Evolutionary conservation across 768 basidiomycete species (phyloP).

Genomic region (Dioszegia aurantiaca): DNA sequence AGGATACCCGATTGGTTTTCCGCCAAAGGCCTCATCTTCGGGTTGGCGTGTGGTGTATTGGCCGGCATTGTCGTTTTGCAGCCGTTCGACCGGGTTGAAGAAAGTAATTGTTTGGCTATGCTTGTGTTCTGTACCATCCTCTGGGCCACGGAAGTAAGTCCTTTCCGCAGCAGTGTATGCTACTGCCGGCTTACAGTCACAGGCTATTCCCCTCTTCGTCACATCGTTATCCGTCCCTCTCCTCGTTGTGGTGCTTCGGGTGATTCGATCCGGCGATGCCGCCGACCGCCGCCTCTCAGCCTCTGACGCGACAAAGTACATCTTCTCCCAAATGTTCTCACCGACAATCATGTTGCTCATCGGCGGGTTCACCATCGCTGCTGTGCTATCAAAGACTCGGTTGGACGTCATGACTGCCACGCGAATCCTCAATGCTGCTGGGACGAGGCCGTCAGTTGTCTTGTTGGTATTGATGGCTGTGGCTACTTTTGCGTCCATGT

Average conservation of each 20-base stretch:
- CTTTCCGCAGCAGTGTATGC: not conserved
- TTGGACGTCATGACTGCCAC: constrained; percentile 88
- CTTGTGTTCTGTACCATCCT: constrained; percentile 83
- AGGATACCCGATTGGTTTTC: constrained; percentile 58
- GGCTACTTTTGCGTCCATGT: constrained; percentile 98
- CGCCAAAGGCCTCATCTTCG: constrained; percentile 61
- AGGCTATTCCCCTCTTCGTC: constrained; percentile 97
- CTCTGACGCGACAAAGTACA: constrained; percentile 77
- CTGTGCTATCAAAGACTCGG: constrained; percentile 89
- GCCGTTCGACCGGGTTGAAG: constrained; percentile 64
- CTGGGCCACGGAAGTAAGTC: constrained; percentile 89
- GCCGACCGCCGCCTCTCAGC: constrained; percentile 58
- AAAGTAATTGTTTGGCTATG: constrained; percentile 86
- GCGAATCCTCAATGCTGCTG: constrained; percentile 82
- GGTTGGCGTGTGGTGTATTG: constrained; percentile 63
- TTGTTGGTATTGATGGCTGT: constrained; percentile 93
- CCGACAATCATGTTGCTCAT: constrained; percentile 98
- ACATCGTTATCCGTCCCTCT: constrained; percentile 87
- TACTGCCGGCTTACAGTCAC: not conserved
- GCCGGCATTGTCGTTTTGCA: constrained; percentile 62
- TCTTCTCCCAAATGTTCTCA: constrained; percentile 94
- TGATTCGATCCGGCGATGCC: constrained; percentile 65
- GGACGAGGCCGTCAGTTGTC: constrained; percentile 78
- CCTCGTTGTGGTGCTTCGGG: constrained; percentile 76
- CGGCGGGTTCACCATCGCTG: constrained; percentile 96